Evolutionary conservation across 179 eudicot genomes (phyloP).

Genomic region (Patellifolia procumbens): DNA sequence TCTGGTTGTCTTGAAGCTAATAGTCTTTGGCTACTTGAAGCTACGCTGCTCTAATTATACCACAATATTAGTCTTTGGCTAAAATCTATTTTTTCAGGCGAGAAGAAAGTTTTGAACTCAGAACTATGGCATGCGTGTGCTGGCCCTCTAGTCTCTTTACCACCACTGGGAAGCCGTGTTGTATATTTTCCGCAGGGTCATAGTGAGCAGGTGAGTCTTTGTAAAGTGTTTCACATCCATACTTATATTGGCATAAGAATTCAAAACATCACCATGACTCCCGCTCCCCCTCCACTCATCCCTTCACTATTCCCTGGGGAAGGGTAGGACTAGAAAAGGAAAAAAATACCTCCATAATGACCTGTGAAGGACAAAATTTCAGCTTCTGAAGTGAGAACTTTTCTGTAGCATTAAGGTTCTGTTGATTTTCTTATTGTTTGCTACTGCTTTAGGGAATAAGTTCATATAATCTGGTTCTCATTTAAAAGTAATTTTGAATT

Average conservation of each 20-base stretch:
- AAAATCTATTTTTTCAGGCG: constrained; percentile 44
- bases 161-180: constrained; percentile 74
- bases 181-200: constrained; percentile 88
- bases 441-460: background rate
- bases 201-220: constrained; percentile 73
- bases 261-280: background rate
- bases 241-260: background rate
- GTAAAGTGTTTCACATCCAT: constrained; percentile 11
- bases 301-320: background rate
- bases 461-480: background rate
- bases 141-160: constrained; percentile 83
- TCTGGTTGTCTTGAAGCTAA: too few species aligned
- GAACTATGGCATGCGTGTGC: constrained; percentile 95
- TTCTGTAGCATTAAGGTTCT: constrained; percentile 1
- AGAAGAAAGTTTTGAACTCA: constrained; percentile 60
- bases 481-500: background rate
- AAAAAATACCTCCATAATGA: background rate
- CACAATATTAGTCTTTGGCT: constrained; percentile 1
- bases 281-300: too few species aligned
- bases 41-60: background rate
- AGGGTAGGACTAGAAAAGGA: too few species aligned
- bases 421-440: background rate
- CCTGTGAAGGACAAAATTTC: background rate
- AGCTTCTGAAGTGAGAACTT: background rate
- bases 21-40: constrained; percentile 12